Evolutionary conservation across 441 rosid species (phyloP).

Genomic region (Pelargonium citronellum): DNA sequence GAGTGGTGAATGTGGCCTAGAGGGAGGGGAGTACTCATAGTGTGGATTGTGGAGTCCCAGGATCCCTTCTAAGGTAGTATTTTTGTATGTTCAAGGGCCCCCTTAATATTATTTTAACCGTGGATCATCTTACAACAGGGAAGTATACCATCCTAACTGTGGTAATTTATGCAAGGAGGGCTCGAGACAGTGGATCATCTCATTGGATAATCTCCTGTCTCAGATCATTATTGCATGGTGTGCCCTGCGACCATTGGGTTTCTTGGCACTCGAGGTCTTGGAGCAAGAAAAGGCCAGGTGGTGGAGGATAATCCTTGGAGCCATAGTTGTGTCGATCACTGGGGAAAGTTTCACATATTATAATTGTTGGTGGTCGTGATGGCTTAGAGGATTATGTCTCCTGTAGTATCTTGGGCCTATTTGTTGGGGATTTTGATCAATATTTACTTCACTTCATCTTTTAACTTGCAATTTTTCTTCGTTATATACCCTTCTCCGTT

Average conservation of each 20-base stretch:
- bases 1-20: constrained; percentile 28
- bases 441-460: neutral
- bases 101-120: constrained; percentile 32
- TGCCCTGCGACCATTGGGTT: constrained; percentile 33
- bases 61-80: constrained; percentile 30
- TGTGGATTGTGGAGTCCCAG: constrained; percentile 26
- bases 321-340: constrained; percentile 26
- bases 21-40: constrained; percentile 26
- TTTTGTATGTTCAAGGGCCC: constrained; percentile 30
- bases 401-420: constrained; percentile 15
- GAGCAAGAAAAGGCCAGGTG: constrained; percentile 32
- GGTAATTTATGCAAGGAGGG: constrained; percentile 45
- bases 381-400: constrained; percentile 15
- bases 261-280: constrained; percentile 40
- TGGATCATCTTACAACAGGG: constrained; percentile 62
- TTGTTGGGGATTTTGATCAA: constrained; percentile 18
- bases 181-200: constrained; percentile 50
- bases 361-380: constrained; percentile 22
- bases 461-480: constrained; percentile 5
- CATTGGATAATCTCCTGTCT: constrained; percentile 46
- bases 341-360: constrained; percentile 16
- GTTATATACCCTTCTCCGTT: neutral
- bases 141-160: constrained; percentile 40
- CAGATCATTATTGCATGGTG: constrained; percentile 34
- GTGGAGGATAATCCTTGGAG: constrained; percentile 29